Evolutionary conservation across 2,329 filamentous ascomycete genomes (phyloP).

Genomic region (Parastagonospora nodorum): DNA sequence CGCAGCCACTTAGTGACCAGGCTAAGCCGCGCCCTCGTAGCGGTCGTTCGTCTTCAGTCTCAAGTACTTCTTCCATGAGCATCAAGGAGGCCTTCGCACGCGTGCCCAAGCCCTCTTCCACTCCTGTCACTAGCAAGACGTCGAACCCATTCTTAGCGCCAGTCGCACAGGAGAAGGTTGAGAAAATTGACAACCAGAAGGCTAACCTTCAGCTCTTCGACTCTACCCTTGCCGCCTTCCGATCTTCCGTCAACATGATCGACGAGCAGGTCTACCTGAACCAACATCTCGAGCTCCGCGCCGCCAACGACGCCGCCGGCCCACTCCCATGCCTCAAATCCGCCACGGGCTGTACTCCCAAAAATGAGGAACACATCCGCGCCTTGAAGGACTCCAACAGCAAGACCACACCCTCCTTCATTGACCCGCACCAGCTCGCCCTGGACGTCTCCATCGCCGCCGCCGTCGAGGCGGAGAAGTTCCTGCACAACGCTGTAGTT

Average conservation of each 20-base stretch:
- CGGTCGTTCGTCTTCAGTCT: slow-evolving; percentile 11
- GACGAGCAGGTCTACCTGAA: slow-evolving; percentile 26
- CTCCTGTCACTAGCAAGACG: slow-evolving; percentile 7
- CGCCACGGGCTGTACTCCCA: slow-evolving; percentile 34
- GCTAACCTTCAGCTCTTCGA: slow-evolving; percentile 21
- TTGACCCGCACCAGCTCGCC: too few species aligned
- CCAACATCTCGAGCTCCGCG: slow-evolving; percentile 13
- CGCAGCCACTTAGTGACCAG: slow-evolving; percentile 18
- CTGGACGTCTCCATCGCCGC: background rate
- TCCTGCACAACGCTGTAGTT: slow-evolving; percentile 23
- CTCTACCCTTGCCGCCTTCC: slow-evolving; percentile 11
- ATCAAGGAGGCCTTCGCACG: slow-evolving; percentile 29
- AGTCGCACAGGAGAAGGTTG: slow-evolving; percentile 11
- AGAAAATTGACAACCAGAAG: slow-evolving; percentile 22
- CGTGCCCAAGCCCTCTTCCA: slow-evolving; percentile 24
- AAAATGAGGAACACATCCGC: slow-evolving; percentile 29
- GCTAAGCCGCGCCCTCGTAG: slow-evolving; percentile 16
- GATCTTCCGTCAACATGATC: slow-evolving; percentile 32
- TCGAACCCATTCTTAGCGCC: slow-evolving; percentile 18
- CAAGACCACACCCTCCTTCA: background rate
- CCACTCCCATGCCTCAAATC: slow-evolving; percentile 30
- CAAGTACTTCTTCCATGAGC: slow-evolving; percentile 21
- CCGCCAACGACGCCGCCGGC: slow-evolving; percentile 3
- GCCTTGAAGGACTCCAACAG: slow-evolving; percentile 14
- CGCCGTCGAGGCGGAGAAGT: slow-evolving; percentile 9